These are phyloP conservation scores for Alternaria arborescens DNA, from an alignment of 2,329 filamentous ascomycete species.

Conservation along the genomic window DNA sequence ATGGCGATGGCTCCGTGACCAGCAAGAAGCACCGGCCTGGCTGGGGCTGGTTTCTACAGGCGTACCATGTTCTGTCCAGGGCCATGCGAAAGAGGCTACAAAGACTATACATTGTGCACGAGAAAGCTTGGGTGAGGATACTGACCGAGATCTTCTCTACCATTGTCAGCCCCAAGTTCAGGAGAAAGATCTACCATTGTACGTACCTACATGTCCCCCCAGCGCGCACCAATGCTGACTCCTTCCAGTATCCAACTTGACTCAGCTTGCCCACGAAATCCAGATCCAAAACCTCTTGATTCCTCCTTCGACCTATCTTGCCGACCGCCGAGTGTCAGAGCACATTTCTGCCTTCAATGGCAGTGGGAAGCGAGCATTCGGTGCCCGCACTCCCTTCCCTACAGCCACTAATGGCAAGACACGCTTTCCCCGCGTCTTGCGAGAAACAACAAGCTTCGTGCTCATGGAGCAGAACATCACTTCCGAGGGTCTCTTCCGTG, in stretches of 20 bases:
- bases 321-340: constrained; percentile 60
- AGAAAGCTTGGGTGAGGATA: constrained; percentile 65
- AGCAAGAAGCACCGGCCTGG: constrained; percentile 60
- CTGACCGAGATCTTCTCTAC: constrained; percentile 65
- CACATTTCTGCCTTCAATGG: constrained; percentile 59
- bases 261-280: constrained; percentile 59
- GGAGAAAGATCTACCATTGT: constrained; percentile 65
- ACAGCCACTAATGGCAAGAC: constrained; percentile 54
- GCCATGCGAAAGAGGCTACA: constrained; percentile 65
- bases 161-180: constrained; percentile 65
- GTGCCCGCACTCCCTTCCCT: constrained; percentile 59
- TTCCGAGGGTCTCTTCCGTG: constrained; percentile 63
- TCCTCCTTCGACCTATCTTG: constrained; percentile 62
- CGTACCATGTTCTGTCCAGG: constrained; percentile 64
- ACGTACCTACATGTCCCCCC: constrained; percentile 24
- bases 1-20: constrained; percentile 56
- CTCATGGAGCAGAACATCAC: constrained; percentile 58
- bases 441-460: constrained; percentile 63
- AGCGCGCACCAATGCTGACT: constrained; percentile 19
- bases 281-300: constrained; percentile 63
- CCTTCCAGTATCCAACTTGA: constrained; percentile 58
- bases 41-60: constrained; percentile 66
- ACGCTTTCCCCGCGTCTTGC: constrained; percentile 61
- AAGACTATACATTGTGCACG: constrained; percentile 66
- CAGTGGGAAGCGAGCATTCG: constrained; percentile 58